Evolutionary conservation across 345 rosid species (phyloP), one percentile per base, ranked within the genome.

Genomic region (Firmiana major): DNA sequence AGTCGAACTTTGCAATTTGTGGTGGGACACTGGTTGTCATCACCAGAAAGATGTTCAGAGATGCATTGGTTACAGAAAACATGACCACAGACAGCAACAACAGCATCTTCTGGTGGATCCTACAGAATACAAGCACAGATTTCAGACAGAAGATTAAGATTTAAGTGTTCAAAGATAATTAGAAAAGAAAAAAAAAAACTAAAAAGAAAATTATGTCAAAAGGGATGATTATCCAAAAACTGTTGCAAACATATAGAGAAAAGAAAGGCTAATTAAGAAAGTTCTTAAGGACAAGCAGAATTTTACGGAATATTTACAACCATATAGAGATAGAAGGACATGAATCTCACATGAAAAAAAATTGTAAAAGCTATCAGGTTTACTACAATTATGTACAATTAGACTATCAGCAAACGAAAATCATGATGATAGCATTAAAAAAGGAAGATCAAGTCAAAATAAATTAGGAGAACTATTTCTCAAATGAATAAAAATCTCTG

Each of bases 21-120:
- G 28, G 76, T 46, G 7, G 98, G 93, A 78, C 99, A 96, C 55
- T 84, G 89, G 71, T 77, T 87, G 75, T 89, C 93, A 71, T 96
- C 97, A 40, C 97, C 91, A 51, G 83, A 87, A 51, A 93, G 90
- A 85, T 82, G 92, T 73, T 93, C 97, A 73, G 84, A 87, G 62
- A 92, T 86, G 86, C 99, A 96, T 70, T 93, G 97, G 71, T 86
- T 91, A 87, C 99, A 96, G 87, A 93, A 96, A 76, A 96, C 97
- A 85, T 96, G 98, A 69, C 97, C 90, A 77, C 99, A 96, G 46
- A 82, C 79, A 22, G 98, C 85, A 79, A 90, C 94, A 83, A 92
- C 94, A 78, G 98, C 99, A 86, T 90, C 99, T 84, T 96, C 99
- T 46, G 99, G 99, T 38, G 97, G 86, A 87, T 93, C 99, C 99